Evolutionary conservation across 768 basidiomycete genomes (phyloP).

Genomic region (Cystobasidium ongulense): DNA sequence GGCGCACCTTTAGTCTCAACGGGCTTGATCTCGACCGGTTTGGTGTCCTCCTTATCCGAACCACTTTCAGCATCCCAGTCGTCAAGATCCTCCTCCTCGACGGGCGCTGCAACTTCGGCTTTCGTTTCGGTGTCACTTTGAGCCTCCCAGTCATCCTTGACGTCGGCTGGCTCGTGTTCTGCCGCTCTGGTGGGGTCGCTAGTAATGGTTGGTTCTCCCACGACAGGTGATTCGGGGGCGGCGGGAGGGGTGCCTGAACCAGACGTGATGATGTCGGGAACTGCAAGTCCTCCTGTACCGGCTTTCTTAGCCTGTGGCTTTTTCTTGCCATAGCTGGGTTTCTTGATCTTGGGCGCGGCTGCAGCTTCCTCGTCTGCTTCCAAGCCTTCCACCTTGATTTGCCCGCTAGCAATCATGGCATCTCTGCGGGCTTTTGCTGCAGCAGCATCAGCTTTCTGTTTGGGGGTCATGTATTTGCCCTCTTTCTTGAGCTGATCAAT

Average conservation of each 20-base stretch:
- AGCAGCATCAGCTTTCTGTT: slow-evolving; percentile 87
- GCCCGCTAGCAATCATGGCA: slow-evolving; percentile 76
- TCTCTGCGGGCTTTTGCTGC: slow-evolving; percentile 83
- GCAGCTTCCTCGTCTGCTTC: slow-evolving; percentile 46
- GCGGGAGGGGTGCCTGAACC: slow-evolving; percentile 35
- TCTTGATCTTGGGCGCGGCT: slow-evolving; percentile 52
- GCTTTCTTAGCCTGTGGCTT: slow-evolving; percentile 34
- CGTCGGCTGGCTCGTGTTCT: slow-evolving; percentile 50
- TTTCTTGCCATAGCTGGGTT: slow-evolving; percentile 63
- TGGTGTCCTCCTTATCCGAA: neutral
- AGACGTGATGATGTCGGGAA: neutral
- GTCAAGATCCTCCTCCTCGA: slow-evolving; percentile 12
- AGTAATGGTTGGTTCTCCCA: slow-evolving; percentile 28
- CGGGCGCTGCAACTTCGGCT: neutral
- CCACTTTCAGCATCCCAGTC: slow-evolving; percentile 28
- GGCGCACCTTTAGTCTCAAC: too few species aligned
- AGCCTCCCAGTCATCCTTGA: slow-evolving; percentile 59
- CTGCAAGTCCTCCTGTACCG: slow-evolving; percentile 42
- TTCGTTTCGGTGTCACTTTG: slow-evolving; percentile 41
- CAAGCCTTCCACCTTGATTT: slow-evolving; percentile 79
- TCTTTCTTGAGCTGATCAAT: slow-evolving; percentile 85
- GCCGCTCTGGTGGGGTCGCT: slow-evolving; percentile 40
- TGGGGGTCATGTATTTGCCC: slow-evolving; percentile 88
- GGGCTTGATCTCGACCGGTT: slow-evolving; percentile 14
- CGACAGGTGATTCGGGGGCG: slow-evolving; percentile 39